Evolutionary conservation across 2,329 filamentous ascomycete species (phyloP).

Genomic region (Xenoacremonium recifei): DNA sequence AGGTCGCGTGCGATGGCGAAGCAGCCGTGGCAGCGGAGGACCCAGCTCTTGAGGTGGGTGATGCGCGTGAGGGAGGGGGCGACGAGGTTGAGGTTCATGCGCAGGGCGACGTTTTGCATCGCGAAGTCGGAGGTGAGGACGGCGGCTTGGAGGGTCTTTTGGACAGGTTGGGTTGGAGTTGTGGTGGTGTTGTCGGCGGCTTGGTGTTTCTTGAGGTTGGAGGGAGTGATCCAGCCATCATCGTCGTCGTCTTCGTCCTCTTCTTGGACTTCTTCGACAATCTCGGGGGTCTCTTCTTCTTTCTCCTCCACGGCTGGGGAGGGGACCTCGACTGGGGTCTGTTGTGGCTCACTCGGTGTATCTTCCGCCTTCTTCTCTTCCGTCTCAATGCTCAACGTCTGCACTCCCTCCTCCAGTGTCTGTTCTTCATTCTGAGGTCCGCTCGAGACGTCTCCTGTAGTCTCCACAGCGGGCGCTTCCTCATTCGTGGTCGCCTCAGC

Average conservation of each 20-base stretch:
- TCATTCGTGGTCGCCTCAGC: slow-evolving; percentile 15
- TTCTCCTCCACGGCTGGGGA: slow-evolving; percentile 4
- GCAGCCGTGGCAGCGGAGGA: slow-evolving; percentile 91
- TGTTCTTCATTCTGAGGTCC: slow-evolving; percentile 1
- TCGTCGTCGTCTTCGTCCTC: slow-evolving; percentile 52
- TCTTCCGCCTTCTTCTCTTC: slow-evolving; percentile 8
- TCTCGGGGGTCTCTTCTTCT: slow-evolving; percentile 24
- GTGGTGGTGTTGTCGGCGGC: slow-evolving; percentile 56
- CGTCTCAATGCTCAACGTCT: slow-evolving; percentile 13
- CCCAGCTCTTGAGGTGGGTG: slow-evolving; percentile 80
- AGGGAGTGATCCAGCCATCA: slow-evolving; percentile 91
- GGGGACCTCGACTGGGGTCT: slow-evolving; percentile 1
- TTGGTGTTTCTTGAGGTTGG: slow-evolving; percentile 85
- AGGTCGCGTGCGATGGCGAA: slow-evolving; percentile 84
- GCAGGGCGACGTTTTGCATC: slow-evolving; percentile 94
- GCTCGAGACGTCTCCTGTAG: slow-evolving; percentile 1
- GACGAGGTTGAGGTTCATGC: slow-evolving; percentile 90
- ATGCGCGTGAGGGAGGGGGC: slow-evolving; percentile 78
- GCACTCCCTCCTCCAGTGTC: slow-evolving; percentile 10
- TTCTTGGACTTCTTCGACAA: slow-evolving; percentile 56
- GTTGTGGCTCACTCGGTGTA: slow-evolving; percentile 5
- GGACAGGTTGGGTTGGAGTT: slow-evolving; percentile 48
- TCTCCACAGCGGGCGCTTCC: neutral
- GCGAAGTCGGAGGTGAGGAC: slow-evolving; percentile 93
- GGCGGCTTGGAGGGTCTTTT: slow-evolving; percentile 77